These are phyloP conservation scores for Gossypium anomalum DNA, from an alignment of 345 rosid species.

Conservation along the genomic window DNA sequence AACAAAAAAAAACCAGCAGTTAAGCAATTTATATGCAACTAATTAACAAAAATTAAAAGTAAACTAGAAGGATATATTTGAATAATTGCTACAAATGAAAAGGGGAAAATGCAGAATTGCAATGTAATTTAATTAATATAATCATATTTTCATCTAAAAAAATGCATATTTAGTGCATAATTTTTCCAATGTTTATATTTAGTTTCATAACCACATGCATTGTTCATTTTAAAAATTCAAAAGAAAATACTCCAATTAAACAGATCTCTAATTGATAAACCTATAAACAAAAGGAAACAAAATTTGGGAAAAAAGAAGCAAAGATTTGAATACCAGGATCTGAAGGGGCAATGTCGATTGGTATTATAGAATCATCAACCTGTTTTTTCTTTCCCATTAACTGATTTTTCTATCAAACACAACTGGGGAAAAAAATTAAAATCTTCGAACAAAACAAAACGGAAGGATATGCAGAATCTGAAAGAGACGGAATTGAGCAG, in stretches of 20 bases:
- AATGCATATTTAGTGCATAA: not conserved
- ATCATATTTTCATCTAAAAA: not conserved
- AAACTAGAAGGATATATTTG: too few relatives aligned
- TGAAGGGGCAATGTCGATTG: not conserved
- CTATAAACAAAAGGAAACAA: not conserved
- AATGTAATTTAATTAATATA: too few relatives aligned
- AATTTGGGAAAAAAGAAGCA: not conserved
- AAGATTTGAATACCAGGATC: conserved; percentile 3
- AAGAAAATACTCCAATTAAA: not conserved
- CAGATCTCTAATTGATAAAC: not conserved
- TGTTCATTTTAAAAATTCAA: not conserved
- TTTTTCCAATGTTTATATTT: not conserved
- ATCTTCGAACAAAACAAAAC: not conserved
- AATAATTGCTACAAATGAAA: too few relatives aligned
- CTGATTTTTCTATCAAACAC: not conserved
- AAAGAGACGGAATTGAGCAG: too few relatives aligned
- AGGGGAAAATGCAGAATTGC: too few relatives aligned
- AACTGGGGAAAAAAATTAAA: not conserved
- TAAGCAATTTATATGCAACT: too few relatives aligned
- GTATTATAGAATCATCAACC: not conserved
- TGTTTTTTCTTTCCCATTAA: conserved; percentile 1
- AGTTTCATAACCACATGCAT: not conserved
- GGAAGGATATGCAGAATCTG: too few relatives aligned
- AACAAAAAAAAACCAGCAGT: too few relatives aligned
- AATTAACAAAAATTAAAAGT: too few relatives aligned